A percentile compares a stretch with the other conserved stretches of the same genome.
These are phyloP conservation scores for Pseudotulostoma volvatum DNA, from an alignment of 495 filamentous ascomycete genomes.

Conservation along the genomic window DNA sequence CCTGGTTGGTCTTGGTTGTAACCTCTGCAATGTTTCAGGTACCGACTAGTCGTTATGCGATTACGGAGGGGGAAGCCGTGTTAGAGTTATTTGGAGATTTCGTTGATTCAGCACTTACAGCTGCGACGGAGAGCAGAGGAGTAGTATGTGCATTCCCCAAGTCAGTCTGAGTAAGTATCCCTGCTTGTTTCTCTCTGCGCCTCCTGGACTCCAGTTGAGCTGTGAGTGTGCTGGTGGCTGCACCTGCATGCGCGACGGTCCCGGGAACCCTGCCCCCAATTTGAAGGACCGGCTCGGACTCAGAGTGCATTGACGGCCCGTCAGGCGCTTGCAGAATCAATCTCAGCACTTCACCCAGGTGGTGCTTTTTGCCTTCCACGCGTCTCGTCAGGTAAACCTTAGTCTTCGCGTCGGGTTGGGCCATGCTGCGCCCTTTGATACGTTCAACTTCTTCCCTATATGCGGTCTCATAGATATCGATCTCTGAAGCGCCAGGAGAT, in stretches of 20 bases:
- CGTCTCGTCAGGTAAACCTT: constrained; percentile 44
- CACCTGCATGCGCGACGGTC: constrained; percentile 5
- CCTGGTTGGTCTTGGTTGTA: too few relatives aligned
- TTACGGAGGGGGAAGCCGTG: too few relatives aligned
- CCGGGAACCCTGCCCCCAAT: constrained; percentile 8
- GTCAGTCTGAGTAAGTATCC: too few relatives aligned
- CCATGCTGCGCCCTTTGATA: constrained; percentile 34
- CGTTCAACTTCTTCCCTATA: constrained; percentile 68
- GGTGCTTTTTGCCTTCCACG: constrained; percentile 32
- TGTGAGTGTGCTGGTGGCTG: constrained; percentile 8
- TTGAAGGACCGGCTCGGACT: background rate
- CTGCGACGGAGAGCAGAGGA: too few relatives aligned
- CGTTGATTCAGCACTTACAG: too few relatives aligned
- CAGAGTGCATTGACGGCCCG: background rate
- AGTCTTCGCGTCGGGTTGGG: constrained; percentile 8
- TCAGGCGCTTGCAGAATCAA: constrained; percentile 22
- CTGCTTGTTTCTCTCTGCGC: background rate
- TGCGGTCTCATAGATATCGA: constrained; percentile 74
- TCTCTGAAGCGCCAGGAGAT: constrained; percentile 62
- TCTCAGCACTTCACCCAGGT: constrained; percentile 23
- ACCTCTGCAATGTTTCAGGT: too few relatives aligned
- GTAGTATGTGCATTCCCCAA: too few relatives aligned
- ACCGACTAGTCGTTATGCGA: too few relatives aligned
- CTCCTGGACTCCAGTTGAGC: constrained; percentile 9
- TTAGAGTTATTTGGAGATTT: too few relatives aligned